These are phyloP conservation scores for Cryphonectria japonica DNA, from an alignment of 2,329 filamentous ascomycete species.

Conservation along the genomic window DNA sequence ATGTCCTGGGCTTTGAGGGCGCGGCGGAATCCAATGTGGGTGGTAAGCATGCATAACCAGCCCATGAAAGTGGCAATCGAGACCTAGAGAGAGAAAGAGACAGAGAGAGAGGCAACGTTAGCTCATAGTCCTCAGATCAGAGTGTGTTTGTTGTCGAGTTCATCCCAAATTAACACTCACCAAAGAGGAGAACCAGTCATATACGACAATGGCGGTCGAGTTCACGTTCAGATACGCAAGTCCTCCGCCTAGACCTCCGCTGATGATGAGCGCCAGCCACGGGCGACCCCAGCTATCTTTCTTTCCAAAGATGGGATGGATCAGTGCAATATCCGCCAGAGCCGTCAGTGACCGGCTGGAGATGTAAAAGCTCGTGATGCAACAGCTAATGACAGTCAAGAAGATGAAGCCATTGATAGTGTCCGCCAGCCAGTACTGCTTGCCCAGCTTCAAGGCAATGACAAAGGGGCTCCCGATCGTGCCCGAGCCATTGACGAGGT, in stretches of 20 bases:
- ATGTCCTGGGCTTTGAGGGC: constrained; percentile 17
- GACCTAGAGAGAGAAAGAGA: not conserved
- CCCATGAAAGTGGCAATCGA: constrained; percentile 24
- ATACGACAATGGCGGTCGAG: constrained; percentile 35
- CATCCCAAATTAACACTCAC: constrained; percentile 23
- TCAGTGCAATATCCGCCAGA: constrained; percentile 36
- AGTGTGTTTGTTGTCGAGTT: not conserved
- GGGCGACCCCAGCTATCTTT: constrained; percentile 37
- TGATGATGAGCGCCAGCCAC: constrained; percentile 37
- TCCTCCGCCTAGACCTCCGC: constrained; percentile 37
- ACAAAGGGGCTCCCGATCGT: constrained; percentile 70
- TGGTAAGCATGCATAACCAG: constrained; percentile 18
- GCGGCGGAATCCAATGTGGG: constrained; percentile 20
- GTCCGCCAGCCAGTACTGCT: constrained; percentile 38
- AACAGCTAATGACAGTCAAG: constrained; percentile 40
- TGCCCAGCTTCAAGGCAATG: constrained; percentile 54
- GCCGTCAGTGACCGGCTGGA: constrained; percentile 40
- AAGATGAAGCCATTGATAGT: constrained; percentile 41
- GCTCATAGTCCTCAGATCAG: not conserved
- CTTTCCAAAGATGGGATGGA: constrained; percentile 33
- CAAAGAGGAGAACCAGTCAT: constrained; percentile 40
- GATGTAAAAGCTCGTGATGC: constrained; percentile 40
- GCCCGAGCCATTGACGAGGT: constrained; percentile 53
- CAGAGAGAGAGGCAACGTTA: not conserved
- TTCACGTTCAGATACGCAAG: constrained; percentile 40